Conservation (phyloP, 1,284 basidiomycete genomes). For the Irpex lacteus region DNA sequence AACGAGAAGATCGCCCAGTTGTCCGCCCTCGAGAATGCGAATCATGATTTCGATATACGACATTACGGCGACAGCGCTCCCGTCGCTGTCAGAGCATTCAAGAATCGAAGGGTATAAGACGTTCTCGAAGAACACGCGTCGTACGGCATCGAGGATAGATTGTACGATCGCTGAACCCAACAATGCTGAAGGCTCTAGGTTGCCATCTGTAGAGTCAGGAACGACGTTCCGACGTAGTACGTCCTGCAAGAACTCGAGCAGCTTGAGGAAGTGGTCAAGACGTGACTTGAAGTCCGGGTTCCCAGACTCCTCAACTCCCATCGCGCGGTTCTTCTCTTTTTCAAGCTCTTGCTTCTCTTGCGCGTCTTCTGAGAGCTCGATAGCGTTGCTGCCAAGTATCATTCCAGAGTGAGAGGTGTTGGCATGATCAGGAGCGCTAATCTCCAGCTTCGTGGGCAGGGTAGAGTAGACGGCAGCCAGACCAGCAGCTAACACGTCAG, state of each 20-base stretch:
- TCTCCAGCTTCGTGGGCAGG: constrained; percentile 83
- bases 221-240: constrained; percentile 66
- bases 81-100: constrained; percentile 90
- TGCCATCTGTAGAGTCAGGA: constrained; percentile 36
- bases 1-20: constrained; percentile 67
- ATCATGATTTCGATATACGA: constrained; percentile 94
- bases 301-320: constrained; percentile 74
- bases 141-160: constrained; percentile 79
- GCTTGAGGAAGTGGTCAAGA: constrained; percentile 85
- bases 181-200: constrained; percentile 53
- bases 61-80: constrained; percentile 94
- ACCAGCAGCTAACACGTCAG: constrained; percentile 93
- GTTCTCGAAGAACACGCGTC: constrained; percentile 88
- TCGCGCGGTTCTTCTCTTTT: constrained; percentile 50
- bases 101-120: constrained; percentile 92
- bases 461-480: constrained; percentile 92
- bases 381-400: constrained; percentile 60
- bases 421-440: constrained; percentile 46
- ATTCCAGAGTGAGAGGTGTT: constrained; percentile 47
- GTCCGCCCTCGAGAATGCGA: constrained; percentile 70
- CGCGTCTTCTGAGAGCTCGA: constrained; percentile 45
- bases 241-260: constrained; percentile 92
- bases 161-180: constrained; percentile 80
- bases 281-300: constrained; percentile 77
- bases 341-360: constrained; percentile 50